These are phyloP conservation scores for Macroventuria anomochaeta DNA, from an alignment of 2,329 filamentous ascomycete genomes.

Conservation along the genomic window DNA sequence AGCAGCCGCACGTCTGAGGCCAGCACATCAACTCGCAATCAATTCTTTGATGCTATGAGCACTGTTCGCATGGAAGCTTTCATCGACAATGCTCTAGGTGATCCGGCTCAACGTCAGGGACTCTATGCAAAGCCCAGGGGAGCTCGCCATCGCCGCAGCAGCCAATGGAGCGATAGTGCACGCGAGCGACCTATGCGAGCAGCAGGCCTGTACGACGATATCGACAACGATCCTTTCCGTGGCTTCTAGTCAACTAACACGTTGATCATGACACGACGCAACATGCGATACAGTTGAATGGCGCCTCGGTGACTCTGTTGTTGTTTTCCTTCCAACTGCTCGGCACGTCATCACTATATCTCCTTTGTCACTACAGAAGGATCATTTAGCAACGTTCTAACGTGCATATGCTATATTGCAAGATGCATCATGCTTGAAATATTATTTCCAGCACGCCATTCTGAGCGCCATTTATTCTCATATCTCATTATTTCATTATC, in stretches of 20 bases:
- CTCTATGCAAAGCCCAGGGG: constrained; percentile 28
- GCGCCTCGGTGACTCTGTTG: not conserved
- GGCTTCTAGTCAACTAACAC: constrained; percentile 34
- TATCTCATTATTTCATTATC: not conserved
- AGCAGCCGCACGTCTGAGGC: constrained; percentile 61
- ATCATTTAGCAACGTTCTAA: not conserved
- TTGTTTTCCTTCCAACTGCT: not conserved
- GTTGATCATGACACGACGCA: constrained; percentile 1
- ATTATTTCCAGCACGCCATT: not conserved
- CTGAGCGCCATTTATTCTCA: not conserved
- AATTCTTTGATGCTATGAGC: constrained; percentile 84
- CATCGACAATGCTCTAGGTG: constrained; percentile 63
- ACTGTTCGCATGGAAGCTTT: constrained; percentile 98
- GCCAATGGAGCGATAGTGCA: constrained; percentile 47
- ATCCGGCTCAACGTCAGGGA: constrained; percentile 23
- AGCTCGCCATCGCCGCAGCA: constrained; percentile 41
- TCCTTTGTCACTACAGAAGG: constrained; percentile 3
- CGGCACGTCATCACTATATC: not conserved
- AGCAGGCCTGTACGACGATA: constrained; percentile 44
- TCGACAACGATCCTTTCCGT: constrained; percentile 47
- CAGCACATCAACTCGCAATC: constrained; percentile 56
- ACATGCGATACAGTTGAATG: constrained; percentile 1
- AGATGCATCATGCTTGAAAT: not conserved
- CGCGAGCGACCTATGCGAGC: constrained; percentile 37
- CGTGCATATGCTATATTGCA: not conserved